Evolutionary conservation across 2,329 filamentous ascomycete genomes (phyloP), one percentile per base, ranked within the genome.

Genomic region (Seiridium unicorne): DNA sequence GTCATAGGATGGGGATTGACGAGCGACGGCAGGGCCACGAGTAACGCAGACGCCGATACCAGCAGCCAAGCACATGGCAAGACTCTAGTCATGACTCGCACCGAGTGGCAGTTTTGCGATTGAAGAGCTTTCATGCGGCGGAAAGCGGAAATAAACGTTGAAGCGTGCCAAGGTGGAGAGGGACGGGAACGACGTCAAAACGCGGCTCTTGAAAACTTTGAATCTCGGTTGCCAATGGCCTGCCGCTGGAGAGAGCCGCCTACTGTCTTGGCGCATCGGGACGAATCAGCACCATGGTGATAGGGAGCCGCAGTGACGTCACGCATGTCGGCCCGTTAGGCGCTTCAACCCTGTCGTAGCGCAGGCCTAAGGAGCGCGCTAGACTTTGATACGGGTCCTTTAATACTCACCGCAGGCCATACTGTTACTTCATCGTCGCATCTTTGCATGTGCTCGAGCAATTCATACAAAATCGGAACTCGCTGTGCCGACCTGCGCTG

Each of bases 241-340:
- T 7, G 32, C 11, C 32, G 49, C 38, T 9, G 13, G 34, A n/a
- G 34, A 18, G 32, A 53, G 49, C 32, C 34, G 49, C 49, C 13
- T 32, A 10, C 18, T 34, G 26, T 18, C 49, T 53, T 53, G 49
- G 49, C 49, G 34, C 34, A 32, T 38, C 32, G n/a, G 10, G 35
- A 35, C 49, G 32, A 53, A 53, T 53, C 49, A 53, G 35, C 11
- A 26, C 9, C 32, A 35, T n/a, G 2, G 34, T 11, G 18, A 36
- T 40, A 53, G 35, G 32, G 49, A 53, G 49, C 49, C 49, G 49
- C 35, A 53, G 49, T 53, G 49, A 53, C 49, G 49, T 53, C 49
- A 53, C 49, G 18, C 9, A n/a, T n/a, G 32, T 53, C 49, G 49
- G 49, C 34, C 49, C 49, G 49, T 53, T 53, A 53, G 49, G 32